Evolutionary conservation across 345 rosid species (phyloP).

Genomic region (Angophora floribunda): DNA sequence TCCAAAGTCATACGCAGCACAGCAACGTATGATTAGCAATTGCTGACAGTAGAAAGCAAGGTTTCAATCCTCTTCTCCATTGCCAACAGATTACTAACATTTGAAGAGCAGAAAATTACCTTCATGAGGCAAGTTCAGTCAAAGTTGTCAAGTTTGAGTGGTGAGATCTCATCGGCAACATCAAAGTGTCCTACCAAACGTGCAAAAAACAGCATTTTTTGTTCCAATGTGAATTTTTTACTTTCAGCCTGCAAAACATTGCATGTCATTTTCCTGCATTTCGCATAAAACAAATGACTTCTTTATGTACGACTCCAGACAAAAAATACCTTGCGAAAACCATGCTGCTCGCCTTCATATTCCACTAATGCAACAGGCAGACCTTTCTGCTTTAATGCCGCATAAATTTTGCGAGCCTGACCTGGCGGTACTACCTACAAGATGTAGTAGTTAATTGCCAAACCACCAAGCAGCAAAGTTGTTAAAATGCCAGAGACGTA

Average conservation of each 20-base stretch:
- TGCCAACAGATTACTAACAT: background rate
- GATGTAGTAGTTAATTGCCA: background rate
- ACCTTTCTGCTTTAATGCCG: constrained; percentile 73
- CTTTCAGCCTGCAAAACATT: constrained; percentile 58
- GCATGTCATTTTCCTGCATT: background rate
- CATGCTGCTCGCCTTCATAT: constrained; percentile 95
- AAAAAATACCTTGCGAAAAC: constrained; percentile 75
- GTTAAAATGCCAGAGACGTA: background rate
- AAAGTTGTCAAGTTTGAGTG: constrained; percentile 69
- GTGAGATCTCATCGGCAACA: constrained; percentile 68
- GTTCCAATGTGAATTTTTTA: constrained; percentile 84
- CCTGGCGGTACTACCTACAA: constrained; percentile 80
- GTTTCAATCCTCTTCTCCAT: background rate
- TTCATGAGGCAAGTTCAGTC: constrained; percentile 15
- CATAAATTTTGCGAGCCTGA: constrained; percentile 81
- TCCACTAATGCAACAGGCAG: constrained; percentile 92
- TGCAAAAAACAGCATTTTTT: constrained; percentile 85
- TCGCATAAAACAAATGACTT: background rate
- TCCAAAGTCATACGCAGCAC: background rate
- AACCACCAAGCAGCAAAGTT: background rate
- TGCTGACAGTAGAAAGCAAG: background rate
- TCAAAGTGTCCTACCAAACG: constrained; percentile 54
- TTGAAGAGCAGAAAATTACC: background rate
- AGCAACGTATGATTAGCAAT: background rate
- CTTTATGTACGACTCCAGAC: background rate